Evolutionary conservation across 148 eudicot genomes (phyloP), one percentile per base, ranked within the genome.

Genomic region (Persicaria maculosa): DNA sequence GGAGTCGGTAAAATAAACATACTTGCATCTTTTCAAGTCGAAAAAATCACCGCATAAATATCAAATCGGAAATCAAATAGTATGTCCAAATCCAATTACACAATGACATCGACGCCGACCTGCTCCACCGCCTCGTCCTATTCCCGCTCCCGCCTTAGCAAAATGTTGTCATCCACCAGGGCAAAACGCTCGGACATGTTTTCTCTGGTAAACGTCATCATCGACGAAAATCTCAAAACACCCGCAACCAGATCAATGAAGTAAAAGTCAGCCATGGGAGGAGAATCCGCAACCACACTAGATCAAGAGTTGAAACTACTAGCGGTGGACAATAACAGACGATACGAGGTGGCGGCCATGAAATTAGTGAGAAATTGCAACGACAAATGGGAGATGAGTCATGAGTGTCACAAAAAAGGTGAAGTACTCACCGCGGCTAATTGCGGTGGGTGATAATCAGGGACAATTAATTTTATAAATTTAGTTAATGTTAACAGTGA

Each of bases 271-370:
- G 31, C 7, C 44, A 0, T 4, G 48, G 48, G 40, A 9, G 53
- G 52, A 47, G 9, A 43, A 71, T 59, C 72, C 11, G 59, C 76
- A 53, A 14, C 71, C 4, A 68, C 72, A 7, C 54, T 64, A 4
- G 73, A 81, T 0, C 78, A 84, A 2, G 86, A 82, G 52, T 77
- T 82, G 43, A 83, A 75, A 69, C 46, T 76, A 6, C 85, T 77
- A 25, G 74, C 77, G 1, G 80, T 71, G 86, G 93, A 87, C 75
- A 87, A 87, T 31, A 86, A 84, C 54, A 83, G 85, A n/a, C 74
- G 85, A 9, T 86, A 89, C 0, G 90, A 89, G 71, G 90, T 89
- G 75, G 89, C 74, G 5, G 91, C 97, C 0, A 88, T 87, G 44
- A 88, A 89, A 40, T 75, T 93, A 71, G 76, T 89, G 72, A 88